Percentiles rank a stretch among this genome's conserved stretches.
These are phyloP conservation scores for Trypanosoma boissoni DNA, from an alignment of 208 protist species.

Conservation along the genomic window DNA sequence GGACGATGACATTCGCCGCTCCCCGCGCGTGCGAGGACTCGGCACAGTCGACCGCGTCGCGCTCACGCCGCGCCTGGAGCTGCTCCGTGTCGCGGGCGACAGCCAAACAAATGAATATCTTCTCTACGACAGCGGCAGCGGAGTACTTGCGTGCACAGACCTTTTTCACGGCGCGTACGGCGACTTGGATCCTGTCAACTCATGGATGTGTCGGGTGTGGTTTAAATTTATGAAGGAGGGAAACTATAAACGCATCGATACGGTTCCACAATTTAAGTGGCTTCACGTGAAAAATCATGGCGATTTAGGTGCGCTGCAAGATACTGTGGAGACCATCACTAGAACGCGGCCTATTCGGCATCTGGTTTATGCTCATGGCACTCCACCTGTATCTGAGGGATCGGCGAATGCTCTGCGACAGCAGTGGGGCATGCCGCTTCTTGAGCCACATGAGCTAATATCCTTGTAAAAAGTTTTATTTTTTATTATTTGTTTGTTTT, in stretches of 20 bases:
- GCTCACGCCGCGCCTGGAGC: slow-evolving; percentile 63
- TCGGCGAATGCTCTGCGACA: slow-evolving; percentile 47
- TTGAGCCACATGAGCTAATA: slow-evolving; percentile 22
- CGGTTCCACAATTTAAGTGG: slow-evolving; percentile 75
- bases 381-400: slow-evolving; percentile 46
- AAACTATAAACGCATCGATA: slow-evolving; percentile 68
- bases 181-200: slow-evolving; percentile 84
- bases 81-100: slow-evolving; percentile 66
- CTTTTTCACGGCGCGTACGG: slow-evolving; percentile 81
- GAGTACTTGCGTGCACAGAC: slow-evolving; percentile 66
- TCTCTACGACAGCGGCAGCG: slow-evolving; percentile 55
- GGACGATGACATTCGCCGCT: slow-evolving; percentile 12
- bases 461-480: no score
- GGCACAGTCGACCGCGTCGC: slow-evolving; percentile 11
- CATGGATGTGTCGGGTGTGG: slow-evolving; percentile 87
- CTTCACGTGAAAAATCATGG: slow-evolving; percentile 51
- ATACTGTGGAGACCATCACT: slow-evolving; percentile 54
- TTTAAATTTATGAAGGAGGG: slow-evolving; percentile 88
- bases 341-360: slow-evolving; percentile 37
- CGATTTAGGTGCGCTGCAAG: slow-evolving; percentile 35
- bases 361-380: slow-evolving; percentile 68
- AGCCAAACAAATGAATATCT: slow-evolving; percentile 71
- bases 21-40: slow-evolving; percentile 13
- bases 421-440: slow-evolving; percentile 64
- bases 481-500: background rate